Base-by-base conservation (phyloP, 306 rosid species). In the Vigna reflexopilosa region DNA sequence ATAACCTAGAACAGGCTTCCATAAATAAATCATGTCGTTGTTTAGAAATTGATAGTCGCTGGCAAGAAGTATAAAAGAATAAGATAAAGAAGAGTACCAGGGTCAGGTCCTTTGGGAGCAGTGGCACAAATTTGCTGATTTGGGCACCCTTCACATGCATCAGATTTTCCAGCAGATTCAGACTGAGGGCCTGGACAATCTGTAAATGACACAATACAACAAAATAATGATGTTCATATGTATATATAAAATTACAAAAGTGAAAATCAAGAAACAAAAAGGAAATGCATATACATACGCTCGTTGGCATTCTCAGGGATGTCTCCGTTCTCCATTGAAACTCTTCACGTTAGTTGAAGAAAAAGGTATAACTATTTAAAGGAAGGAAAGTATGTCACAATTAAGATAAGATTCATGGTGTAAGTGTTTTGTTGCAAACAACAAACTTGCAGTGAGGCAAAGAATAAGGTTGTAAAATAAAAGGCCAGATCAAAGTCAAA, bases 81-180 rank as follows among this genome's bases (percentile, higher is more conserved):
- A 62, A 24, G 26, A 58, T 9, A 26, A 16, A 51, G 57, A 4
- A 17, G 51, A 75, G 70, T 82, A 92, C 98, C 98, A 72, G 93
- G 98, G 80, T 92, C 98, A 40, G 97, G 97, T 80, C 97, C 98
- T 83, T 92, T 95, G 2, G 98, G 98, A 15, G 92, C 97, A 61
- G 98, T 92, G 61, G 95, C 97, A 80, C 98, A 95, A 72, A 85
- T 77, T 80, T 91, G 85, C 50, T 95, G 98, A 82, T 92, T 95
- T 9, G 97, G 98, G 77, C 98, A 95, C 45, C 98, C 97, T 72
- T 88, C 83, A 64, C 98, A 95, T 1, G 88, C 71, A 16, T 92
- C 98, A 0, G 96, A 85, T 78, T 92, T 88, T 73, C 98, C 98
- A 5, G 98, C 98, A 4, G 97, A 85, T 38, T 95, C 97, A 40